A percentile compares a stretch with the other conserved stretches of the same genome.
phyloP scores from a whole-genome alignment of 805 yeast genomes.

The Nakazawaea wickerhamii region DNA sequence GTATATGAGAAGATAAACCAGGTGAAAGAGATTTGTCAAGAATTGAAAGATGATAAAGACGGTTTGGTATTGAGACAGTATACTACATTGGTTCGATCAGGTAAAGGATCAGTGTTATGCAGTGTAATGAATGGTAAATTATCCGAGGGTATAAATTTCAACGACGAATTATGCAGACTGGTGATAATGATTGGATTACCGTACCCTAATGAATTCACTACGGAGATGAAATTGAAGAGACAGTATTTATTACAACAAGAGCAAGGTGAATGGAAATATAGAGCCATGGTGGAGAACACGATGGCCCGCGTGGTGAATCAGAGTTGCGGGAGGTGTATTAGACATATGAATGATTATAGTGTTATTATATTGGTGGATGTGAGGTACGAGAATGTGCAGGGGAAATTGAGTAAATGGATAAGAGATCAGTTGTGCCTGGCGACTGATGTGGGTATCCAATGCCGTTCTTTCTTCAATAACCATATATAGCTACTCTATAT shows the following conservation, averaged over 20 bases:
- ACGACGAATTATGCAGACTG: constrained; percentile 82
- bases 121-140: constrained; percentile 91
- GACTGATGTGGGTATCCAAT: not conserved
- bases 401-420: constrained; percentile 74
- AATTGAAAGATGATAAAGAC: constrained; percentile 38
- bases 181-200: constrained; percentile 87
- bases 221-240: constrained; percentile 71
- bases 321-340: constrained; percentile 85
- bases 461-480: not conserved
- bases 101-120: constrained; percentile 75
- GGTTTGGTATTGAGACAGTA: not conserved
- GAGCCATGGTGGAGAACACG: constrained; percentile 68
- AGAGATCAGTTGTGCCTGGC: constrained; percentile 30
- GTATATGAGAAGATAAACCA: constrained; percentile 29
- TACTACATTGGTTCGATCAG: not conserved
- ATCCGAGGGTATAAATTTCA: constrained; percentile 91
- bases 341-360: constrained; percentile 80
- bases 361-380: constrained; percentile 65
- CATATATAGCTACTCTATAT: too few relatives aligned
- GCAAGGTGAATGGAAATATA: constrained; percentile 43
- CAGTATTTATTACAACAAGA: constrained; percentile 50
- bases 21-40: constrained; percentile 49
- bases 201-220: constrained; percentile 78
- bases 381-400: constrained; percentile 50
- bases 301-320: constrained; percentile 93